Percentiles rank a stretch among this genome's conserved stretches.
Evolutionary conservation across 176 grass and related monocot genomes (phyloP).

Genomic region (Rhynchospora tenuis): DNA sequence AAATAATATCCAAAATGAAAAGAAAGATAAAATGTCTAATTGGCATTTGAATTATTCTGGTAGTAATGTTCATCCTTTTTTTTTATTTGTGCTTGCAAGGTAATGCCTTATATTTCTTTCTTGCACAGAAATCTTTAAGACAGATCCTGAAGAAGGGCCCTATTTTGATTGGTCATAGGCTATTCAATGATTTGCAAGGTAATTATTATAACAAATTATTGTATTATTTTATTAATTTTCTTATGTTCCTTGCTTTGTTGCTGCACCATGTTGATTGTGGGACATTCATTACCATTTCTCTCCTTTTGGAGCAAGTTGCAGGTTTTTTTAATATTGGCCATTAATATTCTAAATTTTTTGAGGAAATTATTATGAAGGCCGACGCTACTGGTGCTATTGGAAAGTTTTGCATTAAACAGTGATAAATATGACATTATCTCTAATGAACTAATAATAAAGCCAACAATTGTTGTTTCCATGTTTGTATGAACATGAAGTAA

Average conservation of each 20-base stretch:
- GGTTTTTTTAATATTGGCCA: not conserved
- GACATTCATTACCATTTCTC: not conserved
- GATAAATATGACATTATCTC: not conserved
- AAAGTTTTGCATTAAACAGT: not conserved
- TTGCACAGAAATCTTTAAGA: conserved; percentile 67
- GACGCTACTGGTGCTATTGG: not conserved
- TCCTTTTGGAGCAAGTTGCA: not conserved
- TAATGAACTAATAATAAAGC: not conserved
- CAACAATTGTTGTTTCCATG: not conserved
- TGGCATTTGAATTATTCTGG: not conserved
- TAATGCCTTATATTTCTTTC: not conserved
- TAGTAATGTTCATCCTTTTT: not conserved
- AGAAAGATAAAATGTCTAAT: not conserved
- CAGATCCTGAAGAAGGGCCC: conserved; percentile 59
- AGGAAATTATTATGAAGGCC: not conserved
- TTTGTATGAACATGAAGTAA: not conserved
- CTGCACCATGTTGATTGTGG: not conserved
- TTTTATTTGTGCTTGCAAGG: not conserved
- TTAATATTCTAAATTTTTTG: not conserved
- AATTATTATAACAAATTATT: conserved; percentile 10
- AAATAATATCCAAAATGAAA: not conserved
- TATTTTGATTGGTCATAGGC: conserved; percentile 71
- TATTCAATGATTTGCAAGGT: conserved; percentile 77
- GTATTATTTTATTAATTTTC: not conserved
- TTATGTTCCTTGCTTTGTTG: not conserved